Conservation (phyloP, 192 early-diverging fungal species). For the Geranomyces variabilis region DNA sequence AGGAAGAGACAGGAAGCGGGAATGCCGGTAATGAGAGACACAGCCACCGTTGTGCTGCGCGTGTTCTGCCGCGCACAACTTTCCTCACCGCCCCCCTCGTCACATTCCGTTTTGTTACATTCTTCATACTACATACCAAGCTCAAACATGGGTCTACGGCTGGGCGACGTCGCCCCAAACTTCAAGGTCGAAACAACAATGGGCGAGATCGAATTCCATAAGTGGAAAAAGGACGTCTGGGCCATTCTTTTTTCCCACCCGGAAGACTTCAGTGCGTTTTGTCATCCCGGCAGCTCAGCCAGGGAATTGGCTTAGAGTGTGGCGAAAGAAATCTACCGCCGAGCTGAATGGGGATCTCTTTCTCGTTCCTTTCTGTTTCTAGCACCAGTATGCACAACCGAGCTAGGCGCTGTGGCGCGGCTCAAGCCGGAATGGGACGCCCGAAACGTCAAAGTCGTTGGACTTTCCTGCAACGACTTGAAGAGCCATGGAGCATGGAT, state of each 20-base stretch:
- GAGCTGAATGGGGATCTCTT: not conserved
- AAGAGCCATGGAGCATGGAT: constrained; percentile 85
- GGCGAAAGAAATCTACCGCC: too few species aligned
- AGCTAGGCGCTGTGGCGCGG: constrained; percentile 90
- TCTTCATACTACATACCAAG: not conserved
- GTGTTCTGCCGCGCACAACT: too few species aligned
- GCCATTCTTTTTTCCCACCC: constrained; percentile 98
- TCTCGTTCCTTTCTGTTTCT: not conserved
- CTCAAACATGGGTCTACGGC: constrained; percentile 37
- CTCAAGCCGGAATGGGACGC: constrained; percentile 74
- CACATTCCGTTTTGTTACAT: too few species aligned
- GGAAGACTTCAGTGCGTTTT: constrained; percentile 87
- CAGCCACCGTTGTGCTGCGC: too few species aligned
- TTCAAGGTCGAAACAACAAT: constrained; percentile 86
- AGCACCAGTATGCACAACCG: constrained; percentile 94
- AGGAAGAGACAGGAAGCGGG: too few species aligned
- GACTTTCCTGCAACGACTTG: constrained; percentile 90
- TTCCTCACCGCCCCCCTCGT: too few species aligned
- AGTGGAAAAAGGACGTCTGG: constrained; percentile 85
- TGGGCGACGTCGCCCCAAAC: constrained; percentile 61
- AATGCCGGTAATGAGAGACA: too few species aligned
- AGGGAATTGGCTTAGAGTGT: too few species aligned
- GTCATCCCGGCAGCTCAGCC: not conserved
- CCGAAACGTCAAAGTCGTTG: constrained; percentile 89
- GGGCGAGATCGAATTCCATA: constrained; percentile 91